Percentiles rank a stretch among this genome's conserved stretches.
phyloP scores from a whole-genome alignment of 495 filamentous ascomycete species.

The Talaromyces thailandensis region DNA sequence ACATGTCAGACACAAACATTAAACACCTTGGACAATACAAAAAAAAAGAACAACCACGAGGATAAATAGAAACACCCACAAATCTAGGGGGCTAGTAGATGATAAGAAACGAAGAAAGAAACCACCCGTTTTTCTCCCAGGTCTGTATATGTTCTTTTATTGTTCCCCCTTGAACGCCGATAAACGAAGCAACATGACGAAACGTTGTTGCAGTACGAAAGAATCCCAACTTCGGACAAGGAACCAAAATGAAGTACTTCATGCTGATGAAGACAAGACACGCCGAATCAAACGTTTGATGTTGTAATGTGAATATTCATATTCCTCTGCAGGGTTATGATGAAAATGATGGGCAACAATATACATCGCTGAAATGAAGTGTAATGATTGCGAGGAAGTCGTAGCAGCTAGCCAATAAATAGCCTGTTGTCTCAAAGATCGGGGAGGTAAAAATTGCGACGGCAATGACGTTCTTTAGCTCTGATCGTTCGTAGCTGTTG shows the following conservation, averaged over 20 bases:
- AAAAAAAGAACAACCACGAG: neutral
- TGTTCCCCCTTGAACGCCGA: neutral
- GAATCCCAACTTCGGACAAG: neutral
- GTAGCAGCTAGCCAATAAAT: neutral
- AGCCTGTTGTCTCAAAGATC: neutral
- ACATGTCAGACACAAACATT: constrained; percentile 12
- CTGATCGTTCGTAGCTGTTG: neutral
- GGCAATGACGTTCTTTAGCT: neutral
- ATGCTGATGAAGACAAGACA: neutral
- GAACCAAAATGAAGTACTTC: neutral
- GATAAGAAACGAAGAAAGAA: neutral
- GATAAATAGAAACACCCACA: neutral
- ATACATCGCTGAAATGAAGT: constrained; percentile 3
- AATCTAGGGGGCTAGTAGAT: neutral
- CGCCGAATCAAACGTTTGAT: neutral
- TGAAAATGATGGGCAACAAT: constrained; percentile 4
- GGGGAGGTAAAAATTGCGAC: neutral
- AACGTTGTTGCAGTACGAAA: neutral
- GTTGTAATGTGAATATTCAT: neutral
- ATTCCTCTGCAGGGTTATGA: neutral
- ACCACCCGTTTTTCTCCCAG: neutral
- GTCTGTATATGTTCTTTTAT: neutral
- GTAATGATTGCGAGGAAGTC: neutral
- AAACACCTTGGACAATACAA: neutral
- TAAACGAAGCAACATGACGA: neutral